Evolutionary conservation across 2,329 filamentous ascomycete genomes (phyloP).

Genomic region (Bipolaris victoriae): DNA sequence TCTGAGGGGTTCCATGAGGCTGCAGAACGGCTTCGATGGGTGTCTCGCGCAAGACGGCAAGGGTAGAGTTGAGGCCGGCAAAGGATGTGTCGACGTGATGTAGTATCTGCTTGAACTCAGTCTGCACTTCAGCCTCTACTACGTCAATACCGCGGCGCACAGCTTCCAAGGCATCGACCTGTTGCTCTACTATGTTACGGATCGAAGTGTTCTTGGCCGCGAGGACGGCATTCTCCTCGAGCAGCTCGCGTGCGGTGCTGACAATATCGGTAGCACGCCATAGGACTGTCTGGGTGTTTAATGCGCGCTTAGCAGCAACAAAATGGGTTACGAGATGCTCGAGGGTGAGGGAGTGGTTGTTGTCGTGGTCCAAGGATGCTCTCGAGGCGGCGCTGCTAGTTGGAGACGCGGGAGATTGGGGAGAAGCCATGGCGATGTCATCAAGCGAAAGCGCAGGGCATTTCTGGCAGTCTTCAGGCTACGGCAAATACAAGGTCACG

Average conservation of each 20-base stretch:
- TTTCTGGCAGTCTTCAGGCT: neutral
- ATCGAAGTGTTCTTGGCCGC: conserved; percentile 58
- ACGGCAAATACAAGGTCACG: neutral
- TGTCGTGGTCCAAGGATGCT: conserved; percentile 28
- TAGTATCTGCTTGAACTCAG: conserved; percentile 62
- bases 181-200: conserved; percentile 51
- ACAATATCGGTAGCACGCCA: conserved; percentile 87
- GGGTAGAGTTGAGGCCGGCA: conserved; percentile 67
- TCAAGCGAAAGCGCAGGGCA: neutral
- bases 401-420: conserved; percentile 51
- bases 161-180: conserved; percentile 52
- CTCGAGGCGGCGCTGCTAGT: conserved; percentile 45
- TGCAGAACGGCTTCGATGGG: conserved; percentile 69
- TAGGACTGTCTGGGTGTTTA: conserved; percentile 82
- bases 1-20: conserved; percentile 56
- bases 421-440: conserved; percentile 40
- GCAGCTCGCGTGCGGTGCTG: conserved; percentile 71
- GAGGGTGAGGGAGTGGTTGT: conserved; percentile 57
- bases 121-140: conserved; percentile 50
- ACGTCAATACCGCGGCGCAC: conserved; percentile 53
- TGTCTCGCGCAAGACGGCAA: conserved; percentile 68
- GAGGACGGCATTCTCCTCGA: conserved; percentile 80
- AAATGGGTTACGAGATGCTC: conserved; percentile 84
- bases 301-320: conserved; percentile 82
- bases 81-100: conserved; percentile 71